Conservation (phyloP, 768 basidiomycete genomes). For the Lentinula boryana region DNA sequence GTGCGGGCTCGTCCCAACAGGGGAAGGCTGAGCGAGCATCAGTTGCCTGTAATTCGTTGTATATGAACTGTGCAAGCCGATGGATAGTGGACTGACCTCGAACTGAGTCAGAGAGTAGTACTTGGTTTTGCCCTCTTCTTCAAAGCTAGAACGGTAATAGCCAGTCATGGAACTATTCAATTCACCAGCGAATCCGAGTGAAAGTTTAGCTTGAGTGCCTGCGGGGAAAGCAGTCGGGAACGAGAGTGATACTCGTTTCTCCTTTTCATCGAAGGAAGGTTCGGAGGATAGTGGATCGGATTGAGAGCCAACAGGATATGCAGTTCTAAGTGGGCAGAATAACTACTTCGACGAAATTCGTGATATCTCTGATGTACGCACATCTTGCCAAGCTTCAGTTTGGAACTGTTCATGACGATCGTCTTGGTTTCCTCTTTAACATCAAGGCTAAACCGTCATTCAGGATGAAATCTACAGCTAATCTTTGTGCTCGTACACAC, state of each 20-base stretch:
- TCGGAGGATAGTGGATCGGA: slow-evolving; percentile 37
- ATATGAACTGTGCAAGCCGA: not conserved
- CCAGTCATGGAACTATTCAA: slow-evolving; percentile 74
- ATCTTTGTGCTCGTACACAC: not conserved
- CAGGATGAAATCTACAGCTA: not conserved
- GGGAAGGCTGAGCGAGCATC: slow-evolving; percentile 76
- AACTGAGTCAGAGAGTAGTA: slow-evolving; percentile 86
- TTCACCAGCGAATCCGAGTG: slow-evolving; percentile 61
- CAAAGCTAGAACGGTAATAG: slow-evolving; percentile 66
- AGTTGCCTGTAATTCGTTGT: slow-evolving; percentile 52
- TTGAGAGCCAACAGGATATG: slow-evolving; percentile 52
- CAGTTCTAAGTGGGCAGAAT: slow-evolving; percentile 20
- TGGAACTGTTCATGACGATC: slow-evolving; percentile 41
- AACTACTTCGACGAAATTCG: not conserved
- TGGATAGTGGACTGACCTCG: slow-evolving; percentile 38
- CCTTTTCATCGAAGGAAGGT: slow-evolving; percentile 49
- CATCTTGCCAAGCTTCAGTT: slow-evolving; percentile 32
- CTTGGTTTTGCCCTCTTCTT: slow-evolving; percentile 57
- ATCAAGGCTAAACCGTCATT: slow-evolving; percentile 27
- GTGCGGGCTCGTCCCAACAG: slow-evolving; percentile 69
- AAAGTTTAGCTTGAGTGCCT: slow-evolving; percentile 65
- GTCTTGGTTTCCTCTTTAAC: slow-evolving; percentile 35
- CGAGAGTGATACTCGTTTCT: slow-evolving; percentile 60
- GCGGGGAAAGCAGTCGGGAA: slow-evolving; percentile 57
- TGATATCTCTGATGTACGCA: slow-evolving; percentile 21